Evolutionary conservation across 805 yeast genomes (phyloP), one percentile per base, ranked within the genome.

Genomic region (Wickerhamomyces mucosus): DNA sequence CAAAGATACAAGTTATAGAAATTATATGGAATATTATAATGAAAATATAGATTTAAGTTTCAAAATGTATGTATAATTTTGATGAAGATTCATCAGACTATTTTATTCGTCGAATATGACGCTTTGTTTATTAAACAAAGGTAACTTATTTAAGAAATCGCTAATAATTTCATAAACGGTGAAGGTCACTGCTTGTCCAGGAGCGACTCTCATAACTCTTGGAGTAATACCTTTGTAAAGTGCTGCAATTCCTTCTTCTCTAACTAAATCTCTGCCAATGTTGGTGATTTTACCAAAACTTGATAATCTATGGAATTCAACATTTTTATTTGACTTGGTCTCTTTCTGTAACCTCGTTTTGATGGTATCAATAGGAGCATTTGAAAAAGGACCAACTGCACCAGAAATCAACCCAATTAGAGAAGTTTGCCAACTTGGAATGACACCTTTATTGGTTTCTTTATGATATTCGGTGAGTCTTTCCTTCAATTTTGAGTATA

Each of bases 131-230:
- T 56, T 38, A 43, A 51, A 45, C 23, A 43, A 45, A 25, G 61
- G 51, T 35, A 51, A 37, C 11, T 46, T 36, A 38, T 69, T 80
- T 55, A 88, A 68, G 30, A 67, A 63, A 15, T 67, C 72, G 58
- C 86, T 80, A 55, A 85, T 81, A 53, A 68, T 79, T 63, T 89
- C 98, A 59, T 89, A 89, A 27, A 92, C 95, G 7, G 97, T 92
- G 64, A 89, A 89, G 13, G 96, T 92, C 35, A 89, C 97, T 34
- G 97, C 96, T 63, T 89, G 98, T 40, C 98, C 98, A 16, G 98
- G 96, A 10, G 98, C 98, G 32, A 89, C 98, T 64, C 98, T 80
- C 94, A 89, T 88, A 46, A 89, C 89, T 65, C 98, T 79, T 47
- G 98, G 98, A 16, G 96, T 86, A 54, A 89, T 89, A 63, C 98